Conservation (phyloP, 148 eudicot genomes). For the Chenopodium formosanum region DNA sequence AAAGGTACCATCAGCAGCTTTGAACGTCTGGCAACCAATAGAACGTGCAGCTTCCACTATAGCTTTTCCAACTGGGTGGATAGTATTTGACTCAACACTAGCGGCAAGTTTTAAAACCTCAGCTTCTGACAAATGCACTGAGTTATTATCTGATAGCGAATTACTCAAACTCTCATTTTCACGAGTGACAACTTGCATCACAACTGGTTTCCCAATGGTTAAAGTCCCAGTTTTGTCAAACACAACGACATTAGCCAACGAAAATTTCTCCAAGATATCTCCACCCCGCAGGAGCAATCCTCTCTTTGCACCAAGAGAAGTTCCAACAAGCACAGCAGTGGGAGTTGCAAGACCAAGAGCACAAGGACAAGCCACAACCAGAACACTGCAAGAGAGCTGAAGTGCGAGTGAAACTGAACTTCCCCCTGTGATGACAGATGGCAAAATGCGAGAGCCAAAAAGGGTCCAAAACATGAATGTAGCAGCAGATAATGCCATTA, state of each 20-base stretch:
- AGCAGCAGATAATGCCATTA: conserved; percentile 94
- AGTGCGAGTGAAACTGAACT: conserved; percentile 78
- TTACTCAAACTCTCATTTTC: conserved; percentile 26
- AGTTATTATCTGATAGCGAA: conserved; percentile 20
- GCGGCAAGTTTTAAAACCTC: conserved; percentile 83
- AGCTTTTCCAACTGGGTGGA: conserved; percentile 98
- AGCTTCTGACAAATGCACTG: conserved; percentile 45
- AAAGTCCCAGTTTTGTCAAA: conserved; percentile 97
- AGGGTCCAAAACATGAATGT: conserved; percentile 91
- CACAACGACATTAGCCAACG: conserved; percentile 71
- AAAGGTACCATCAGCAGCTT: conserved; percentile 78
- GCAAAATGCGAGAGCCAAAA: conserved; percentile 69
- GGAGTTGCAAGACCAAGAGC: conserved; percentile 99
- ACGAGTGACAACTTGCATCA: conserved; percentile 69
- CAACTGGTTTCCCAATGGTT: conserved; percentile 87
- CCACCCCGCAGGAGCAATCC: conserved; percentile 98
- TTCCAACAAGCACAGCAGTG: conserved; percentile 98
- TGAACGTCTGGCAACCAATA: conserved; percentile 43
- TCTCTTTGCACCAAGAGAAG: conserved; percentile 91
- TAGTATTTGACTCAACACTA: conserved; percentile 87
- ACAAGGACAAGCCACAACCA: conserved; percentile 99
- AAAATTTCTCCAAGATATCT: conserved; percentile 78
- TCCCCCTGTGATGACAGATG: conserved; percentile 68
- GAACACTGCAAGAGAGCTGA: conserved; percentile 95
- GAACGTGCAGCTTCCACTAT: conserved; percentile 80